These are phyloP conservation scores for Ophiostoma populinum DNA, from an alignment of 2,329 filamentous ascomycete genomes.

Conservation along the genomic window DNA sequence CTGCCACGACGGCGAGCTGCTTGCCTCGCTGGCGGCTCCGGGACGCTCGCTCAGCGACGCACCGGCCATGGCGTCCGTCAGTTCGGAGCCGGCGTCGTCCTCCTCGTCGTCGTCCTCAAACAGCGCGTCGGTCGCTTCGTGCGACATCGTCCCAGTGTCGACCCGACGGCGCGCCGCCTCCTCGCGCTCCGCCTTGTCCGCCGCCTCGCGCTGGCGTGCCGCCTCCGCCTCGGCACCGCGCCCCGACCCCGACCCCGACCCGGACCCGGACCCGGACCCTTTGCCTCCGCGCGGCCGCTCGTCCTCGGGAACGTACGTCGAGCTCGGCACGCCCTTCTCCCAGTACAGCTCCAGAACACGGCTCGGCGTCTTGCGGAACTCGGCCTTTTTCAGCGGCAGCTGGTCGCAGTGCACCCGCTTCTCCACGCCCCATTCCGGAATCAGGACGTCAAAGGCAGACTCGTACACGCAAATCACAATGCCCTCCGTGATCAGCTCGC, in stretches of 20 bases:
- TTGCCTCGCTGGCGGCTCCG: slow-evolving; percentile 88
- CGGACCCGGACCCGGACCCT: no score
- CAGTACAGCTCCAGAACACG: slow-evolving; percentile 92
- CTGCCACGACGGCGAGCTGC: slow-evolving; percentile 71
- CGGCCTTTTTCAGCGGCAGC: slow-evolving; percentile 94
- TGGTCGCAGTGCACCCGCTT: slow-evolving; percentile 99
- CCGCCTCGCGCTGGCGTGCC: slow-evolving; percentile 59
- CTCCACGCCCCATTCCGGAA: slow-evolving; percentile 96
- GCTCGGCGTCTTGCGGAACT: slow-evolving; percentile 82
- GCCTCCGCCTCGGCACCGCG: slow-evolving; percentile 72
- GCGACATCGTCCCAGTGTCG: slow-evolving; percentile 84
- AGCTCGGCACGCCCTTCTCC: slow-evolving; percentile 98
- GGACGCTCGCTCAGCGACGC: slow-evolving; percentile 79
- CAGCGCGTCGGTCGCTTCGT: slow-evolving; percentile 83
- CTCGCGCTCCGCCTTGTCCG: no score
- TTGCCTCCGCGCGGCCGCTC: slow-evolving; percentile 89
- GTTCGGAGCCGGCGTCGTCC: slow-evolving; percentile 77
- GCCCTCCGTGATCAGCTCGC: slow-evolving; percentile 86
- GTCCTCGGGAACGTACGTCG: slow-evolving; percentile 89
- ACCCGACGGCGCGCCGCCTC: slow-evolving; percentile 86
- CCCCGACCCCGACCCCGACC: no score
- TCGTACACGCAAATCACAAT: slow-evolving; percentile 97
- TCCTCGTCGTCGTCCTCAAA: slow-evolving; percentile 83
- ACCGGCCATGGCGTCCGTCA: slow-evolving; percentile 81
- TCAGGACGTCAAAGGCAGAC: slow-evolving; percentile 93